A percentile compares a stretch with the other conserved stretches of the same genome.
phyloP scores from a whole-genome alignment of 2,329 filamentous ascomycete species.

The Hypoxylon sp. region DNA sequence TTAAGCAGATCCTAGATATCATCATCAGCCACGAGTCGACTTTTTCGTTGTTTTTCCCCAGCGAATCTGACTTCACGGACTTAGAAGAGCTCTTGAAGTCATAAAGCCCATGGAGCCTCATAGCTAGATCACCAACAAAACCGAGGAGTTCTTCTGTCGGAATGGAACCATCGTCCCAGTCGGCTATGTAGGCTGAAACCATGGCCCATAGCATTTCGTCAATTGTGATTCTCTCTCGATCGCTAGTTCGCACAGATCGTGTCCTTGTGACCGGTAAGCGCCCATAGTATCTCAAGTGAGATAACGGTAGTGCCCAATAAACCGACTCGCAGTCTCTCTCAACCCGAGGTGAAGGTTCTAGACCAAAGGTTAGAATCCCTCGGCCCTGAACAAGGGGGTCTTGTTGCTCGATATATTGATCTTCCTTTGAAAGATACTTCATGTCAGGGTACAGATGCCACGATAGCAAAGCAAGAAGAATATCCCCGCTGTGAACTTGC shows the following conservation, averaged over 20 bases:
- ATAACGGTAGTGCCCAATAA: constrained; percentile 35
- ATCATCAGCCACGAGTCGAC: constrained; percentile 17
- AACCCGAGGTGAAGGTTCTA: constrained; percentile 23
- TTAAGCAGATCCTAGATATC: constrained; percentile 9
- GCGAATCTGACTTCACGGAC: neutral
- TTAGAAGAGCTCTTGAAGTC: neutral
- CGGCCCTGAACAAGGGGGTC: constrained; percentile 18
- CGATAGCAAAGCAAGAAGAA: constrained; percentile 52
- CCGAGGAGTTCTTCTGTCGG: constrained; percentile 1
- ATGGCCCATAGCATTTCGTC: constrained; percentile 11
- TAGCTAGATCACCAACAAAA: neutral
- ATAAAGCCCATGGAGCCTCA: neutral
- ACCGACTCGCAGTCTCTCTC: constrained; percentile 16
- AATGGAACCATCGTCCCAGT: constrained; percentile 10
- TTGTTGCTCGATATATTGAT: constrained; percentile 20
- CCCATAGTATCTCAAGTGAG: constrained; percentile 36
- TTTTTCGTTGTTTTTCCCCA: neutral
- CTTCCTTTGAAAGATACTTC: constrained; percentile 8
- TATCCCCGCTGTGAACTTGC: constrained; percentile 43
- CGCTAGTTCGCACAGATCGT: constrained; percentile 25
- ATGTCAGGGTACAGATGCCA: constrained; percentile 59
- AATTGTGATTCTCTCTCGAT: constrained; percentile 27
- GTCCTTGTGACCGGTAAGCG: constrained; percentile 13
- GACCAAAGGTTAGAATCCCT: constrained; percentile 26
- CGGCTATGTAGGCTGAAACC: constrained; percentile 7